Conservation (phyloP, 345 rosid genomes). For the Eucalyptus curtisii region DNA sequence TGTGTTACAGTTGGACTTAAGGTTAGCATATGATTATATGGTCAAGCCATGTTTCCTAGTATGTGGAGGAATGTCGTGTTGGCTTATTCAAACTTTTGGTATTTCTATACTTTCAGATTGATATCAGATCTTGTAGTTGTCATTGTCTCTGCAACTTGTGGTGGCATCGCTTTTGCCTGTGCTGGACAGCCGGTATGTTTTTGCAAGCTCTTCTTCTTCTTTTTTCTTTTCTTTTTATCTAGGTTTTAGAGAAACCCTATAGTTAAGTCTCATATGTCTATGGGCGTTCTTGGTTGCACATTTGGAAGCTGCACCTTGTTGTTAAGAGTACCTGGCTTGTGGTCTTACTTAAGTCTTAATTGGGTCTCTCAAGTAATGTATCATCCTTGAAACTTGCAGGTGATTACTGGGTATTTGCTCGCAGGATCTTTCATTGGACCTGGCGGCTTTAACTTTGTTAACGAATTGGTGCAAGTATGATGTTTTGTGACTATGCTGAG, state of each 20-base stretch:
- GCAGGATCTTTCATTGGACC: conserved; percentile 95
- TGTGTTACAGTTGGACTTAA: conserved; percentile 82
- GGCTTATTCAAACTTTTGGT: neutral
- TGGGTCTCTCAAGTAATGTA: neutral
- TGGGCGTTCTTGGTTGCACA: neutral
- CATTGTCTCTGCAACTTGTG: conserved; percentile 98
- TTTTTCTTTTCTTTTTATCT: neutral
- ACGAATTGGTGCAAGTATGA: conserved; percentile 97
- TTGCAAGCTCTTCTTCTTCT: neutral
- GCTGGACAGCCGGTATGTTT: conserved; percentile 94
- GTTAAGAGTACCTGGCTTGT: too few species aligned
- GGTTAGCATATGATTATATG: conserved; percentile 19
- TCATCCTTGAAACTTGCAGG: conserved; percentile 31
- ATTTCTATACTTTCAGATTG: conserved; percentile 42
- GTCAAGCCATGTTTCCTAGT: neutral
- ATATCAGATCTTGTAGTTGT: conserved; percentile 95
- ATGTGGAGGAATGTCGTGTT: neutral
- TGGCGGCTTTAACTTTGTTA: conserved; percentile 88
- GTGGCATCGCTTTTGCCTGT: conserved; percentile 98
- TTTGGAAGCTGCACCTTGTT: neutral
- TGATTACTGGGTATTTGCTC: conserved; percentile 84
- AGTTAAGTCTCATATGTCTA: neutral
- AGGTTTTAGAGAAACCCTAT: neutral
- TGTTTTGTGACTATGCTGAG: neutral
- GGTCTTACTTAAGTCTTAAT: neutral